Conservation (phyloP, 192 early-diverging fungal genomes). For the Backusella parvicylindrica region DNA sequence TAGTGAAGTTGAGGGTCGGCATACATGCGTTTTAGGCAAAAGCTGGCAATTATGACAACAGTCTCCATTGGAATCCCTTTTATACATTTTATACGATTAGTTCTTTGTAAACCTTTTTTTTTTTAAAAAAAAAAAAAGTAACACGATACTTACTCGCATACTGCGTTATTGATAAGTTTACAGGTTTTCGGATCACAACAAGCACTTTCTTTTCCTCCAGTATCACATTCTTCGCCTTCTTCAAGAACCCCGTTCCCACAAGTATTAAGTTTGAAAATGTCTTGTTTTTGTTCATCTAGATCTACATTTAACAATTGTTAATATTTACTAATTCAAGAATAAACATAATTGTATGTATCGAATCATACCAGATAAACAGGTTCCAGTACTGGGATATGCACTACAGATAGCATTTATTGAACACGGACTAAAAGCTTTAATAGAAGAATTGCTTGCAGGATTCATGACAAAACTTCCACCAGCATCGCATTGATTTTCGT, state of each 20-base stretch:
- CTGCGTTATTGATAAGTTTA: slow-evolving; percentile 68
- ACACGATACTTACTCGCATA: slow-evolving; percentile 55
- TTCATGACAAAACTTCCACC: slow-evolving; percentile 45
- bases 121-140: not conserved
- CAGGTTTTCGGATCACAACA: slow-evolving; percentile 86
- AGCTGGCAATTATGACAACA: slow-evolving; percentile 80
- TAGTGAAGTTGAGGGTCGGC: slow-evolving; percentile 67
- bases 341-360: not conserved
- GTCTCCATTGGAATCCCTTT: slow-evolving; percentile 72
- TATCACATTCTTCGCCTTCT: slow-evolving; percentile 89
- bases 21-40: slow-evolving; percentile 54
- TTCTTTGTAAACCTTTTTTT: not conserved
- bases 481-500: not conserved
- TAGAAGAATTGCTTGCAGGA: slow-evolving; percentile 47
- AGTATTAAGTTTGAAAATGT: not conserved
- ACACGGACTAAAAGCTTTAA: slow-evolving; percentile 64
- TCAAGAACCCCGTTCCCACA: slow-evolving; percentile 96
- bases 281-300: slow-evolving; percentile 25
- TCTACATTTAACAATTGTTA: slow-evolving; percentile 9
- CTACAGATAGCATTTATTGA: slow-evolving; percentile 54
- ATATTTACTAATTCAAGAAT: too few relatives aligned
- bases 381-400: slow-evolving; percentile 13
- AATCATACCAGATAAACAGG: slow-evolving; percentile 31
- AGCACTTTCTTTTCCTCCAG: slow-evolving; percentile 71
- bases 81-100: not conserved